A percentile compares a stretch with the other conserved stretches of the same genome.
Evolutionary conservation across 768 basidiomycete species (phyloP).

Genomic region (Amanita pallidorosea): DNA sequence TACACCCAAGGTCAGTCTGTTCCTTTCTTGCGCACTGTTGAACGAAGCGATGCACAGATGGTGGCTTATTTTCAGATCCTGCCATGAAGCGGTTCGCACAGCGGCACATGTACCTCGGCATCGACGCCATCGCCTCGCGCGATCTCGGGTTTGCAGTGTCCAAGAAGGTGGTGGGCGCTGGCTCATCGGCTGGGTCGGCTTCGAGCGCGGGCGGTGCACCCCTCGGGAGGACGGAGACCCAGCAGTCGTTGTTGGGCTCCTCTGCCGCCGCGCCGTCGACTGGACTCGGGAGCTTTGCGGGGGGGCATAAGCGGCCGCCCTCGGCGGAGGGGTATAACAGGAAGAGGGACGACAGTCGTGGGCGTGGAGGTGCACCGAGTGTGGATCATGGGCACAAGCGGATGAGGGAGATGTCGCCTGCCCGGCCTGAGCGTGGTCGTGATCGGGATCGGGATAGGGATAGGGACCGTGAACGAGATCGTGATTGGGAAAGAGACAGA

Average conservation of each 20-base stretch:
- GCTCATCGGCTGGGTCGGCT: background rate
- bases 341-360: constrained; percentile 18
- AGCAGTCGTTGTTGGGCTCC: constrained; percentile 17
- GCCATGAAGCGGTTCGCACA: constrained; percentile 88
- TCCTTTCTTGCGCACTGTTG: constrained; percentile 2
- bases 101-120: constrained; percentile 70
- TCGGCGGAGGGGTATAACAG: constrained; percentile 21
- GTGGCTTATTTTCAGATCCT: constrained; percentile 44
- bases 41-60: constrained; percentile 5
- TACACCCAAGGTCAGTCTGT: constrained; percentile 65
- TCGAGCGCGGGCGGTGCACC: background rate
- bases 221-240: constrained; percentile 24
- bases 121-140: constrained; percentile 80
- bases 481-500: constrained; percentile 12
- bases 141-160: constrained; percentile 76
- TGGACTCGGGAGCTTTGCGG: background rate
- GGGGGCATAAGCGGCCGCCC: constrained; percentile 21
- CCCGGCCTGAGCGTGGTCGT: constrained; percentile 6
- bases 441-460: constrained; percentile 6
- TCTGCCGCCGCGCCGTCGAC: background rate
- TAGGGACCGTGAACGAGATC: constrained; percentile 17
- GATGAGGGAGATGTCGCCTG: constrained; percentile 17
- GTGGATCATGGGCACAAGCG: constrained; percentile 26
- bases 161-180: constrained; percentile 18
- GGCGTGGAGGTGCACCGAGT: constrained; percentile 12